phyloP scores from a whole-genome alignment of 371 early-diverging fungal genomes.

The Mucor lusitanicus region DNA sequence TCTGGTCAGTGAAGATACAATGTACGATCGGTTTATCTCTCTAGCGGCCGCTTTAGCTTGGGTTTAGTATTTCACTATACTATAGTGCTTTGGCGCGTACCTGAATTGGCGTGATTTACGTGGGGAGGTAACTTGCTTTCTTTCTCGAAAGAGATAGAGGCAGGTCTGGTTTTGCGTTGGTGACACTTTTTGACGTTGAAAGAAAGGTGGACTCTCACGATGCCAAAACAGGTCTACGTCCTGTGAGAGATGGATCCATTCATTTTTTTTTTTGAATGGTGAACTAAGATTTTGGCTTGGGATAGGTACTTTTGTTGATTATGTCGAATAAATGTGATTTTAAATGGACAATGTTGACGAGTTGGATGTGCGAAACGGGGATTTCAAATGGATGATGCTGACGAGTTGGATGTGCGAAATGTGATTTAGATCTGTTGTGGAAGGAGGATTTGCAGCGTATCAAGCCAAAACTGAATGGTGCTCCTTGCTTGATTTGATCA shows the following conservation, averaged over 20 bases:
- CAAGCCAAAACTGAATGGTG: too few relatives aligned
- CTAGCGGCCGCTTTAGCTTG: constrained; percentile 4
- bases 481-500: too few relatives aligned
- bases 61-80: constrained; percentile 3
- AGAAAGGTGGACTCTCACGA: neutral
- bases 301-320: too few relatives aligned
- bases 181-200: neutral
- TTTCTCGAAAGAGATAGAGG: neutral
- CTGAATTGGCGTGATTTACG: constrained; percentile 1
- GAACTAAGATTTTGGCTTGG: constrained; percentile 2
- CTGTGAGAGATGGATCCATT: constrained; percentile 7
- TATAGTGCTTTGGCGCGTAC: constrained; percentile 5
- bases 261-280: neutral
- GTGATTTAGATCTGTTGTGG: too few relatives aligned
- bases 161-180: neutral
- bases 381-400: too few relatives aligned
- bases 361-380: too few relatives aligned
- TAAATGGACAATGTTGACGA: too few relatives aligned
- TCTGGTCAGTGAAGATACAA: neutral
- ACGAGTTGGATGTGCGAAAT: too few relatives aligned
- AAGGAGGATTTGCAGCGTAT: too few relatives aligned
- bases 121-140: neutral
- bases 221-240: constrained; percentile 5
- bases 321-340: too few relatives aligned
- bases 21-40: neutral